Evolutionary conservation across 176 grass and related monocot species (phyloP).

Genomic region (Urochloa ruziziensis): DNA sequence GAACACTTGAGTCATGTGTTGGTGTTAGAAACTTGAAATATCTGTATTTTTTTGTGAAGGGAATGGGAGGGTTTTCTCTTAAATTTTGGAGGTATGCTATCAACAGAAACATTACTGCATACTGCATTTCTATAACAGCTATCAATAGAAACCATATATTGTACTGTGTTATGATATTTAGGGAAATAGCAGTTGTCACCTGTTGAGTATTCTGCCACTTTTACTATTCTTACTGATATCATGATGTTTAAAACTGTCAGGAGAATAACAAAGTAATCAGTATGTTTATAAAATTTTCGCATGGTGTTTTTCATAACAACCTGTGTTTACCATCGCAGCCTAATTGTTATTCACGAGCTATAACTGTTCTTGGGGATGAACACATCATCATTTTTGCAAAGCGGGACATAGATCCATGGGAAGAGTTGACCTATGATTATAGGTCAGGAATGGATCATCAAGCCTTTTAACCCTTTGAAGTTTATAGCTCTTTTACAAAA

Average conservation of each 20-base stretch:
- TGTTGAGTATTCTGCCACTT: slow-evolving; percentile 11
- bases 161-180: neutral
- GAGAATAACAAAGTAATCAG: slow-evolving; percentile 5
- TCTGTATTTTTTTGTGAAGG: slow-evolving; percentile 4
- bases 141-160: neutral
- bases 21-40: slow-evolving; percentile 7
- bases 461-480: slow-evolving; percentile 13
- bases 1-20: neutral
- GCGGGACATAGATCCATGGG: slow-evolving; percentile 91
- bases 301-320: slow-evolving; percentile 27
- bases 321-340: slow-evolving; percentile 52
- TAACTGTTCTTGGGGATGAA: slow-evolving; percentile 80
- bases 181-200: neutral
- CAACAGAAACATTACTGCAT: neutral
- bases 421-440: slow-evolving; percentile 98
- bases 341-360: slow-evolving; percentile 98
- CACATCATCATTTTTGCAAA: slow-evolving; percentile 99
- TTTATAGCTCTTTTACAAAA: slow-evolving; percentile 27
- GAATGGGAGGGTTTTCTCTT: neutral
- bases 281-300: slow-evolving; percentile 19
- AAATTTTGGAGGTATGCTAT: neutral
- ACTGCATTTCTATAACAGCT: neutral
- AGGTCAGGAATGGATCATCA: slow-evolving; percentile 47
- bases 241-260: neutral
- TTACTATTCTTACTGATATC: neutral